These are phyloP conservation scores for Fusarium staphyleae DNA, from an alignment of 2,329 filamentous ascomycete genomes.

Conservation along the genomic window DNA sequence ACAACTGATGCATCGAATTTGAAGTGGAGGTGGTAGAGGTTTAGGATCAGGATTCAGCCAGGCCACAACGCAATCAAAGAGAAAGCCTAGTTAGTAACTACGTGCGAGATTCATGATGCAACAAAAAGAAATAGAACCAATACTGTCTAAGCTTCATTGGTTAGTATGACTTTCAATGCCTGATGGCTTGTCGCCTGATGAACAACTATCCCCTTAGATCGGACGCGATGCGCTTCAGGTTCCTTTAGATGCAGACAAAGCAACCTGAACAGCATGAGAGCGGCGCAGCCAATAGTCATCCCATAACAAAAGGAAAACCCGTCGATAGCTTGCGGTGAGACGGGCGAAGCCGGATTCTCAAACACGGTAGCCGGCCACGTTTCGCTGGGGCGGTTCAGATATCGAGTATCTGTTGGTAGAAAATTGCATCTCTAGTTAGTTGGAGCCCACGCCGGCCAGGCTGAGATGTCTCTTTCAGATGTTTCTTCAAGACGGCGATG, in stretches of 20 bases:
- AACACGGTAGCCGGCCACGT: neutral
- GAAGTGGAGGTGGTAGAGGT: constrained; percentile 8
- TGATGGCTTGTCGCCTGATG: constrained; percentile 5
- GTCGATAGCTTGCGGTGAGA: constrained; percentile 3
- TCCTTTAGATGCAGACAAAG: constrained; percentile 7
- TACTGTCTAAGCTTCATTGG: constrained; percentile 7
- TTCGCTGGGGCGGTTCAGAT: neutral
- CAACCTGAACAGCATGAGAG: constrained; percentile 12
- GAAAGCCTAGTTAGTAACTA: neutral
- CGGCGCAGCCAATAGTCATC: constrained; percentile 15
- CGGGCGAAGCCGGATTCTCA: neutral
- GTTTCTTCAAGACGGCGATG: constrained; percentile 31
- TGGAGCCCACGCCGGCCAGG: neutral
- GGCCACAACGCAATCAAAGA: constrained; percentile 24
- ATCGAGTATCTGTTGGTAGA: neutral
- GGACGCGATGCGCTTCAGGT: neutral
- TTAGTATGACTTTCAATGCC: neutral
- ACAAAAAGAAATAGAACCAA: neutral
- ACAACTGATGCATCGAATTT: constrained; percentile 3
- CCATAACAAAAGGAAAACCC: constrained; percentile 12
- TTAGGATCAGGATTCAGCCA: constrained; percentile 13
- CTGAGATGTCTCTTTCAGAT: neutral
- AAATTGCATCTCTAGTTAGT: no score
- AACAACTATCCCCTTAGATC: constrained; percentile 21
- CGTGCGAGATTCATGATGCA: constrained; percentile 15